These are phyloP conservation scores for Coniferiporia sulphurascens DNA, from an alignment of 1,284 basidiomycete species.

Conservation along the genomic window DNA sequence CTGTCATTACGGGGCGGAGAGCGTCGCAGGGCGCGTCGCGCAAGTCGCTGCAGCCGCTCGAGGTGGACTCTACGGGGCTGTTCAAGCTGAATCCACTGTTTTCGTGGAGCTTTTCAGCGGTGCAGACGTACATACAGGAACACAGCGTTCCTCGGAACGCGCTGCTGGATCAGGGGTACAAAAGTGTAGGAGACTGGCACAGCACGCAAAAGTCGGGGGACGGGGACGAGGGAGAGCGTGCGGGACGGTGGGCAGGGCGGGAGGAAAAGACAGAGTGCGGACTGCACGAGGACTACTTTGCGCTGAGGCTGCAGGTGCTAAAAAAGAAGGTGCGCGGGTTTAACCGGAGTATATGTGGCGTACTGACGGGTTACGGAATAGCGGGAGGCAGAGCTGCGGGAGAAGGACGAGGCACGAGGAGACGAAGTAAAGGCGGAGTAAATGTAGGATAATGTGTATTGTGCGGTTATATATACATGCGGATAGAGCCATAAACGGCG, in stretches of 20 bases:
- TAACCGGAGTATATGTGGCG: background rate
- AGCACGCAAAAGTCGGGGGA: slow-evolving; percentile 74
- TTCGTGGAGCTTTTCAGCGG: slow-evolving; percentile 82
- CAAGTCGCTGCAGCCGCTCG: slow-evolving; percentile 78
- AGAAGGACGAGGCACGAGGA: slow-evolving; percentile 23
- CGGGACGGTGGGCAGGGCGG: slow-evolving; percentile 89
- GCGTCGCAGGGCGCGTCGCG: slow-evolving; percentile 90
- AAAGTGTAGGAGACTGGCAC: slow-evolving; percentile 96
- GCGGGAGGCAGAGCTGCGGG: slow-evolving; percentile 26
- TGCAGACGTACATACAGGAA: slow-evolving; percentile 82
- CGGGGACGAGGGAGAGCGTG: slow-evolving; percentile 77
- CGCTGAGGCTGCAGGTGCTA: slow-evolving; percentile 44
- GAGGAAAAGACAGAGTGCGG: slow-evolving; percentile 93
- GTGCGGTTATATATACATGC: too few relatives aligned
- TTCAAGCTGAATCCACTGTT: slow-evolving; percentile 95
- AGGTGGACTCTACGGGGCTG: slow-evolving; percentile 88
- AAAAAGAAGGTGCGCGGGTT: slow-evolving; percentile 23
- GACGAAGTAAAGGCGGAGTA: background rate
- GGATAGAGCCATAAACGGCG: too few relatives aligned
- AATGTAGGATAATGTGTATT: background rate
- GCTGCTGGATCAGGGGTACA: slow-evolving; percentile 88
- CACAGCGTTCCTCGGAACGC: slow-evolving; percentile 89
- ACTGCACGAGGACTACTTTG: slow-evolving; percentile 84
- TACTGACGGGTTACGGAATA: slow-evolving; percentile 10
- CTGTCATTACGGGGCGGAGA: slow-evolving; percentile 92